Evolutionary conservation across 192 early-diverging fungal genomes (phyloP).

Genomic region (Gryganskiella cystojenkinii): DNA sequence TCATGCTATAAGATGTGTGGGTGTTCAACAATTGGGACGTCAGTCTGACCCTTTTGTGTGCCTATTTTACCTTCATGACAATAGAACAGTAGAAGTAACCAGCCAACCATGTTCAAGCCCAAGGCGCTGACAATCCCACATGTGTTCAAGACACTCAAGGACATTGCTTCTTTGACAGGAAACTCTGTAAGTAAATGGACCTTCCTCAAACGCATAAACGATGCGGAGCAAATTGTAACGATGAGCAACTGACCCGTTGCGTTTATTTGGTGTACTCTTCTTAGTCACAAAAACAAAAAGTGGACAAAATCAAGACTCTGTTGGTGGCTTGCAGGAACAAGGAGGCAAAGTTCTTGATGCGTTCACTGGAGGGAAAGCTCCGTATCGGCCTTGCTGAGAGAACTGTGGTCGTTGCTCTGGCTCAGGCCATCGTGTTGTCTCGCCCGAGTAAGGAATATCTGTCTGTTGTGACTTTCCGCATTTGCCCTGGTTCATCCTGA

Average conservation of each 20-base stretch:
- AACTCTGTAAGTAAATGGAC: constrained; percentile 52
- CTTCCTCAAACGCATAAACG: too few species aligned
- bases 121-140: constrained; percentile 81
- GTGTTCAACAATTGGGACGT: not conserved
- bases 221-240: too few species aligned
- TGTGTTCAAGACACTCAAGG: constrained; percentile 89
- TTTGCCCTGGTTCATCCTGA: too few species aligned
- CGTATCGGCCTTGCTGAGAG: constrained; percentile 97
- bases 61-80: not conserved
- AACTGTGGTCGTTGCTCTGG: constrained; percentile 88
- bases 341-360: constrained; percentile 57
- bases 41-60: not conserved
- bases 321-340: constrained; percentile 55
- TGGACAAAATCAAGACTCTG: constrained; percentile 57
- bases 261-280: not conserved
- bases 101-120: constrained; percentile 85
- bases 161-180: constrained; percentile 87
- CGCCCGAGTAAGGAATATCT: constrained; percentile 55
- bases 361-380: constrained; percentile 92
- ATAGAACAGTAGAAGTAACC: constrained; percentile 79
- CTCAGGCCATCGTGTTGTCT: constrained; percentile 81
- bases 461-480: too few species aligned
- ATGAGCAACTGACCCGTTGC: too few species aligned
- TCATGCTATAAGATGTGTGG: not conserved
- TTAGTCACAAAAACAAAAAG: constrained; percentile 55